Evolutionary conservation across 148 eudicot genomes (phyloP).

Genomic region (Rhododendron williamsianum): DNA sequence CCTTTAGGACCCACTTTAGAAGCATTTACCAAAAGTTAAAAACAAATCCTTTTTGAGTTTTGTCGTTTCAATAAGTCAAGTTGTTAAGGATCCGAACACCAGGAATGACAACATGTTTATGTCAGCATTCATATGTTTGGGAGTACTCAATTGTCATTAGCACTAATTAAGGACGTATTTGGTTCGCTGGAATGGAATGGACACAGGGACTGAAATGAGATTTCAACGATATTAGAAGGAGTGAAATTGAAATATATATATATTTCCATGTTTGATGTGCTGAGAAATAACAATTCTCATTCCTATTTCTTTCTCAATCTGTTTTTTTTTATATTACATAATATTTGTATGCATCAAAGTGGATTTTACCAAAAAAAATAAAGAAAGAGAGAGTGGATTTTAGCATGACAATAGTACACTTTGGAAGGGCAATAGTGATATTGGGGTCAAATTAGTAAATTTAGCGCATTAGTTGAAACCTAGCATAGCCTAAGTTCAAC

Average conservation of each 20-base stretch:
- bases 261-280: no score
- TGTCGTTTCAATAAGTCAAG: background rate
- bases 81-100: constrained; percentile 1
- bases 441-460: background rate
- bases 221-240: no score
- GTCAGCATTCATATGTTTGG: constrained; percentile 19
- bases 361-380: background rate
- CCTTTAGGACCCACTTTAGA: background rate
- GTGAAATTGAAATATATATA: no score
- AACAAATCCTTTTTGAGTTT: background rate
- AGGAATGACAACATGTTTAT: constrained; percentile 31
- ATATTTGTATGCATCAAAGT: background rate
- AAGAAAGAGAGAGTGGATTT: background rate
- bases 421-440: background rate
- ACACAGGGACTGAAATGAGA: no score
- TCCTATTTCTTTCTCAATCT: no score
- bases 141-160: background rate
- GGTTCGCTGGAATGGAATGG: no score
- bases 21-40: background rate
- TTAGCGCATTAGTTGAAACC: background rate
- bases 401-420: background rate
- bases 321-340: no score
- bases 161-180: background rate
- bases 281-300: no score
- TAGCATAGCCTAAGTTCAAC: background rate